Percentiles rank a stretch among this genome's conserved stretches.
Conservation (phyloP, 805 yeast genomes). For the Suhomyces kilbournensis region DNA sequence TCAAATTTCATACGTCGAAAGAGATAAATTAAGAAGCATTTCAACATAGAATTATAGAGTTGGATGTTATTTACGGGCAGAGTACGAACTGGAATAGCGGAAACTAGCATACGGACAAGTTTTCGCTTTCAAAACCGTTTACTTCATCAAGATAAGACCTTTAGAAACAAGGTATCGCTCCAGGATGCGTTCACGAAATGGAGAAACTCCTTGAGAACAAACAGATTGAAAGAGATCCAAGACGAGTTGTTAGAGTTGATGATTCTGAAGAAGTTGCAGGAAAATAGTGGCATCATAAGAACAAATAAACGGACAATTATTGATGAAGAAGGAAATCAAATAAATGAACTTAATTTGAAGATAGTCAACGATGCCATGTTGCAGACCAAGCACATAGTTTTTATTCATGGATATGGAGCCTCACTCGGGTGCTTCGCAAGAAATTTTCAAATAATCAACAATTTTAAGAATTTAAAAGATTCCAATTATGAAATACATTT, state of each 20-base stretch:
- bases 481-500: constrained; percentile 47
- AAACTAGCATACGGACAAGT: not conserved
- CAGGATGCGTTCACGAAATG: constrained; percentile 8
- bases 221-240: constrained; percentile 31
- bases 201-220: constrained; percentile 19
- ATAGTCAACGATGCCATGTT: constrained; percentile 22
- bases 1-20: not conserved
- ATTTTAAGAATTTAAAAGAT: constrained; percentile 20
- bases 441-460: constrained; percentile 43
- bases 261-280: constrained; percentile 21
- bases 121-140: not conserved
- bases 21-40: not conserved
- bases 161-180: not conserved
- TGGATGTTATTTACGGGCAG: not conserved
- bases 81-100: not conserved
- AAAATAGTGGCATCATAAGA: constrained; percentile 21
- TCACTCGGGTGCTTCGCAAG: constrained; percentile 55
- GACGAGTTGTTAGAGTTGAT: constrained; percentile 32
- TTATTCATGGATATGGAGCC: constrained; percentile 59
- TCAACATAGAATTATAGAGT: not conserved
- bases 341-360: constrained; percentile 35
- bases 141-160: not conserved
- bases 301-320: constrained; percentile 17
- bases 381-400: constrained; percentile 42
- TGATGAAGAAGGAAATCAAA: constrained; percentile 23